phyloP scores from a whole-genome alignment of 2,329 filamentous ascomycete species.

The Penicillium sp. region DNA sequence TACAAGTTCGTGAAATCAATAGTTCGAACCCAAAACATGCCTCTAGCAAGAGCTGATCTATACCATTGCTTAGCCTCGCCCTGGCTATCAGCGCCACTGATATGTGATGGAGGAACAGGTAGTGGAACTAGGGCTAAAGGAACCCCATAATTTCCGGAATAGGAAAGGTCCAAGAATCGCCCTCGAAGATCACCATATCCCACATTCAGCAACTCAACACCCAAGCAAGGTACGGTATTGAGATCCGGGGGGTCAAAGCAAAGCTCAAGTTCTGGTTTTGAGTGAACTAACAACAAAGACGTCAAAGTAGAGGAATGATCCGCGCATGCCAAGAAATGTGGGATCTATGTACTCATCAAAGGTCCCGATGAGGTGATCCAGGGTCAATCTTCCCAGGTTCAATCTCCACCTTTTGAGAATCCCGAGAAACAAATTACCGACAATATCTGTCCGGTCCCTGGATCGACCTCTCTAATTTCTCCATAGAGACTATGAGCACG shows the following conservation, averaged over 20 bases:
- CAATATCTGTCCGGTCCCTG: constrained; percentile 8
- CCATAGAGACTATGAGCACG: constrained; percentile 5
- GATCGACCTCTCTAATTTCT: constrained; percentile 18
- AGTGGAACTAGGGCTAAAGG: neutral
- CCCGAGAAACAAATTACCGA: neutral
- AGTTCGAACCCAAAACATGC: constrained; percentile 5
- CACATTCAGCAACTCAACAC: neutral
- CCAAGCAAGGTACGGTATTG: neutral
- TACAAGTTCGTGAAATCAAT: constrained; percentile 2
- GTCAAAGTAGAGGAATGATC: constrained; percentile 9
- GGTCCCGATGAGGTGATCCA: constrained; percentile 18
- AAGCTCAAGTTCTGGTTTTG: constrained; percentile 5
- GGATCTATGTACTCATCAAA: constrained; percentile 9
- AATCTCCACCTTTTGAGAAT: neutral
- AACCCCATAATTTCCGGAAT: neutral
- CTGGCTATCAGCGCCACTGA: neutral
- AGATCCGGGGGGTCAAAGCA: constrained; percentile 7
- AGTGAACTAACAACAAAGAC: neutral
- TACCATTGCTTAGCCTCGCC: neutral
- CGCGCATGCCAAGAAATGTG: constrained; percentile 12
- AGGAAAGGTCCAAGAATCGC: neutral
- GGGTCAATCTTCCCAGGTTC: neutral
- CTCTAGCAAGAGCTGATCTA: neutral
- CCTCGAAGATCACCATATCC: neutral
- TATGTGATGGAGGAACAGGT: neutral